Evolutionary conservation across 768 basidiomycete species (phyloP).

Genomic region (Agrocybe pediades): DNA sequence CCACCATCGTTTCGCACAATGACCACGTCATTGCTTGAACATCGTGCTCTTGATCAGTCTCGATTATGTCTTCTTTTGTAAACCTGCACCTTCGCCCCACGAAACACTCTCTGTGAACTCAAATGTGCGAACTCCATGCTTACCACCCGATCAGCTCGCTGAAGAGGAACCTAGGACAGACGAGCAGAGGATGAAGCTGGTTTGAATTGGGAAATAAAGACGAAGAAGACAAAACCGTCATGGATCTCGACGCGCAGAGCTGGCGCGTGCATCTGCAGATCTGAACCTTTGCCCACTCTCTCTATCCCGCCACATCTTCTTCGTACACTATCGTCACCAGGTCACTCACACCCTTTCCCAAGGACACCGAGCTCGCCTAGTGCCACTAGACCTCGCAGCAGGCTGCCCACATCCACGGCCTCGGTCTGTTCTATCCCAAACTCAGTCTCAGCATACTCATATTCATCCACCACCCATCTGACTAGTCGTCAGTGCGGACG

Average conservation of each 20-base stretch:
- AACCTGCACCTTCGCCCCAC: no score
- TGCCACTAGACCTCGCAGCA: background rate
- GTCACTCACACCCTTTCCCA: slow-evolving; percentile 28
- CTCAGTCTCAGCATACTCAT: slow-evolving; percentile 8
- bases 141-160: no score
- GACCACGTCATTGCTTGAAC: no score
- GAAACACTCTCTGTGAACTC: no score
- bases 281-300: no score
- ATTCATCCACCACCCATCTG: slow-evolving; percentile 4
- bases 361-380: background rate
- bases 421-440: slow-evolving; percentile 72
- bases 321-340: slow-evolving; percentile 14
- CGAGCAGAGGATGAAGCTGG: slow-evolving; percentile 40
- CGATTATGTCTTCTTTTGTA: no score
- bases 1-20: no score
- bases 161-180: no score
- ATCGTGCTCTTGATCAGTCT: no score
- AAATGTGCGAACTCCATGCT: no score
- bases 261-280: slow-evolving; percentile 34
- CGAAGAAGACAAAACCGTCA: slow-evolving; percentile 76
- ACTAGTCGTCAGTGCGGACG: background rate
- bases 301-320: slow-evolving; percentile 31
- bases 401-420: slow-evolving; percentile 57
- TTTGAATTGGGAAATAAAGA: slow-evolving; percentile 38
- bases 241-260: slow-evolving; percentile 41